These are phyloP conservation scores for Neotropicomus parvogracilis DNA, from an alignment of 1,284 basidiomycete genomes.

Conservation along the genomic window DNA sequence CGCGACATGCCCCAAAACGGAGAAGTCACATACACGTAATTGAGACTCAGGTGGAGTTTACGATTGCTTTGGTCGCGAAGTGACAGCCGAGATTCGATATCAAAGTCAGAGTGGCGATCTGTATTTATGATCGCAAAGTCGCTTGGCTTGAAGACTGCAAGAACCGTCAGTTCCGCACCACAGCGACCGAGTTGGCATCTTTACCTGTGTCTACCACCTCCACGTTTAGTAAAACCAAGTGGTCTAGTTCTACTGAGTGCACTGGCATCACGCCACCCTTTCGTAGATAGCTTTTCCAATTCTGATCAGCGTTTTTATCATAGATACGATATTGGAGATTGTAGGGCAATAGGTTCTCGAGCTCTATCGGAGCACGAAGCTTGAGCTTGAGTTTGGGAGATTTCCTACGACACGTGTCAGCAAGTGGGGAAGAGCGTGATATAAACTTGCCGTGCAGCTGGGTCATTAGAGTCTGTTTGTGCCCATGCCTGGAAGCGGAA, in stretches of 20 bases:
- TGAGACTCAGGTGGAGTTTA: conserved; percentile 80
- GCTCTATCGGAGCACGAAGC: conserved; percentile 92
- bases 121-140: conserved; percentile 98
- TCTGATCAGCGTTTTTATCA: conserved; percentile 92
- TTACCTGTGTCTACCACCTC: conserved; percentile 86
- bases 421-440: not conserved
- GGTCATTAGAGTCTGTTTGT: conserved; percentile 72
- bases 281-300: conserved; percentile 89
- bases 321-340: conserved; percentile 96
- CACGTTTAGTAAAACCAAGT: conserved; percentile 90
- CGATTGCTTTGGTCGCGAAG: conserved; percentile 76
- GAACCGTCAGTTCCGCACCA: conserved; percentile 3
- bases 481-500: conserved; percentile 97
- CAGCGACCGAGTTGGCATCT: conserved; percentile 12
- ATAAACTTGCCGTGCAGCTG: conserved; percentile 48
- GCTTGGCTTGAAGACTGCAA: conserved; percentile 85
- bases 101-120: conserved; percentile 88
- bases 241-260: conserved; percentile 93
- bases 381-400: conserved; percentile 84
- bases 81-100: conserved; percentile 70
- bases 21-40: conserved; percentile 73
- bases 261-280: conserved; percentile 96
- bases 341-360: conserved; percentile 96
- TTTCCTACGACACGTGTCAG: conserved; percentile 46
- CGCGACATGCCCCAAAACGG: not conserved